Base-by-base conservation (phyloP, 345 rosid genomes). In the Euphorbia lathyris region DNA sequence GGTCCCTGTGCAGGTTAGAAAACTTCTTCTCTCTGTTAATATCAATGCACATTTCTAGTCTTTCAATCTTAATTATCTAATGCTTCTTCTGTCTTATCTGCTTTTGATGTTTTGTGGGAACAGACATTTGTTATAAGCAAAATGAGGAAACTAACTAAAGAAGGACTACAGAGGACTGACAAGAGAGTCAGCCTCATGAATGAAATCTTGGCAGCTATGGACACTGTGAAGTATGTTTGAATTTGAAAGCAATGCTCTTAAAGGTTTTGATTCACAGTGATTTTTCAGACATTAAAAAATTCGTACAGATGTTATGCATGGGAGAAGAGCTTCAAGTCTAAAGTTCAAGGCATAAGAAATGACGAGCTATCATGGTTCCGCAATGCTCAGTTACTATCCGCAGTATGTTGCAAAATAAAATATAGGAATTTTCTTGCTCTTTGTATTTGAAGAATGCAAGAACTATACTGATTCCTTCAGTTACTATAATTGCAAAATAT, bases 101-200 rank as follows among this genome's bases (percentile, higher is more conserved):
- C 22, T 43, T 40, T 45, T 3, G 1, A 58, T 36, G n/a, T 16
- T 74, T 32, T 53, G 23, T 43, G 58, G 17, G 19, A 23, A 72
- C 73, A 77, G 80, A 68, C 80, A 77, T 1, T 72, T 9, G 53
- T 77, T 36, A 62, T 77, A 25, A 72, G 63, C 71, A 77, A 64
- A 72, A 77, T 77, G 80, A 68, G 74, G 69, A 68, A 50, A 25
- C 72, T 68, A 58, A 68, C 80, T n/a, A 77, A 72, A 53, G 80
- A 77, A 77, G 80, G 77, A 62, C 58, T 77, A 53, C 74, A 72
- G 29, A 68, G 80, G 61, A 77, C 80, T 3, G 80, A 77, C 61
- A 72, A 58, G 76, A 72, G 80, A 77, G 80, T 77, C 58, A 68
- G 80, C 67, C 80, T 77, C 30, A 68, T 77, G 77, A 77, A 72